Conservation (phyloP, 106 monocot genomes). For the Dioscorea alata region DNA sequence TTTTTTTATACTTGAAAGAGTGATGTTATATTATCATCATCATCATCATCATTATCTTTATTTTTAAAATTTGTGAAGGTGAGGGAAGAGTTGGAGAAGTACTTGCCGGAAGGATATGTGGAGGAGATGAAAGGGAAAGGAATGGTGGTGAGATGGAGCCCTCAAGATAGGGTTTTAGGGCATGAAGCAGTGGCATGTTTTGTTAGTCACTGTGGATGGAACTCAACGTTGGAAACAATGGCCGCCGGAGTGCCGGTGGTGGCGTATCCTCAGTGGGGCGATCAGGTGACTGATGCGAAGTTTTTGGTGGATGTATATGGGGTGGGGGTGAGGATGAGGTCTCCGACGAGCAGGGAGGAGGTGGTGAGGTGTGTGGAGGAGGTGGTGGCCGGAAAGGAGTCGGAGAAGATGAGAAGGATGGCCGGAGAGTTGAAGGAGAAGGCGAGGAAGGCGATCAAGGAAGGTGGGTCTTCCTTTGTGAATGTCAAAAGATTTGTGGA, state of each 20-base stretch:
- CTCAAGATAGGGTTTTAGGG: constrained; percentile 26
- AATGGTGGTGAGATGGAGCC: background rate
- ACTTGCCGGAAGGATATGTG: constrained; percentile 48
- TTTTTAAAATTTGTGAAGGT: background rate
- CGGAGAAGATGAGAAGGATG: constrained; percentile 10
- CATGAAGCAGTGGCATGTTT: constrained; percentile 42
- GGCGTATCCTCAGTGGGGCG: constrained; percentile 57
- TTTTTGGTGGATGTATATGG: constrained; percentile 46
- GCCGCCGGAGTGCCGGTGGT: constrained; percentile 53
- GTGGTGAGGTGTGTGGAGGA: constrained; percentile 31
- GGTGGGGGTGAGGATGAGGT: constrained; percentile 38
- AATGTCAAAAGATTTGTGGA: constrained; percentile 32
- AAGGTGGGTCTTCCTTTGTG: constrained; percentile 33
- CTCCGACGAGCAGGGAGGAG: constrained; percentile 18
- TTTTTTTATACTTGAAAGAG: too few relatives aligned
- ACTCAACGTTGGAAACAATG: constrained; percentile 58
- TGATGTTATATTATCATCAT: too few relatives aligned
- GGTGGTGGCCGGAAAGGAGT: constrained; percentile 26
- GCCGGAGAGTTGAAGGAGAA: constrained; percentile 20
- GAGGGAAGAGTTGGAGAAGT: constrained; percentile 11
- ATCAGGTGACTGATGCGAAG: constrained; percentile 57
- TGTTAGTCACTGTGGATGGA: constrained; percentile 82
- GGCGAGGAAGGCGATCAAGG: constrained; percentile 17
- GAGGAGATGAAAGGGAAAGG: constrained; percentile 3
- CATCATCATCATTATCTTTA: too few relatives aligned